Base-by-base conservation (phyloP, 192 early-diverging fungal genomes). In the Obelidium mucronatum region DNA sequence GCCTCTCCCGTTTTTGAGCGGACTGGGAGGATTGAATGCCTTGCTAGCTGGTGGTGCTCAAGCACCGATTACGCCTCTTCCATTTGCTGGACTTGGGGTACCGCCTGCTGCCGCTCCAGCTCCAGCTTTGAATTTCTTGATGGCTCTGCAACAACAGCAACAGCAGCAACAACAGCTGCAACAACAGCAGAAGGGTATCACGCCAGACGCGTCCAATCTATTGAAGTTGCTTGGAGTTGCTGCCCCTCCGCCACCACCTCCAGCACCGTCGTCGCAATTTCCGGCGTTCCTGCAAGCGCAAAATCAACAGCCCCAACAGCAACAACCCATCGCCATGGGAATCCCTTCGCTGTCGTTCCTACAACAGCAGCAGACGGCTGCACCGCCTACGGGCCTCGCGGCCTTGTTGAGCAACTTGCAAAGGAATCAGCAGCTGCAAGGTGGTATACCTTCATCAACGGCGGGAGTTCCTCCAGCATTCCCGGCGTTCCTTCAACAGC, bases 101-200 rank as follows among this genome's bases (percentile, higher is more conserved):
- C n/a, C n/a, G n/a, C n/a, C n/a, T n/a, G n/a, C n/a, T n/a, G n/a
- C n/a, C n/a, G n/a, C n/a, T n/a, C n/a, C n/a, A n/a, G n/a, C n/a
- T 19, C 59, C 59, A 19, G 11, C 59, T 28, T 31, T 26, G 59
- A 61, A 61, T 31, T 28, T 61, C 8, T 61, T 61, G 59, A 19
- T 61, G 59, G 19, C 59, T 28, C 31, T 61, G 28, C 59, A 61
- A 28, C 19, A 61, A 61, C 59, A 61, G 3, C 64, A 66, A 69
- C 48, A 48, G 33, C 40, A 52, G 28, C 67, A 48, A 54, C 35
- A n/a, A 28, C 67, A 53, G 1, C 37, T 3, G 37, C 58, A 60
- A 60, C 24, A 60, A 3, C 58, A 60, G 33, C 24, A 60, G 24
- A 11, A 24, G 30, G 13, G 22, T 24, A 13, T 36, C 15, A 34